Evolutionary conservation across 1,139 yeast genomes (phyloP), one percentile per base, ranked within the genome.

Genomic region (Scheffersomyces parashehatae): DNA sequence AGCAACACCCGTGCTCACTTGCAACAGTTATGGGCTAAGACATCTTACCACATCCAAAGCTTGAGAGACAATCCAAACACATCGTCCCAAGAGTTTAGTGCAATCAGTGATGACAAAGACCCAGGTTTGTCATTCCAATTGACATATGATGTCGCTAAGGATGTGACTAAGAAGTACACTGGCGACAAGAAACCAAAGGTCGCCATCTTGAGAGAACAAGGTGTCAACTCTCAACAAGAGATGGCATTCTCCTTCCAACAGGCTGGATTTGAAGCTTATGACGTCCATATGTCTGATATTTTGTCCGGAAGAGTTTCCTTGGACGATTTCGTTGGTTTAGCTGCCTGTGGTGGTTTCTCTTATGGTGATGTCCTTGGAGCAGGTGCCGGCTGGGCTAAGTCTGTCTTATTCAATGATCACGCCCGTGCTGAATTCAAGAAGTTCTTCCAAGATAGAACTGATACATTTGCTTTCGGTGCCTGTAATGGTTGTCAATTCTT

Each of bases 281-380:
- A 95, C 68, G 96, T 95, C 35, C 98, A 95, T 64, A 93, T 95
- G 99, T 82, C 96, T 12, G 99, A 95, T 64, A 79, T 95, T 47
- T 73, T 91, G 51, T 70, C 77, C 34, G 96, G 96, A 35, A 76
- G 74, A 56, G 85, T 86, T 34, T 67, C 82, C n/a, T 76, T 95
- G 54, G 83, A 81, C 56, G 85, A 82, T 39, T 95, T 93, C 67
- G 89, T 85, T 39, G 99, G 99, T 50, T 59, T 95, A 46, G 99
- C 98, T 43, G 99, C 99, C 4, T 95, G 99, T 71, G 99, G 99
- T 69, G 99, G 99, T 28, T 95, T 95, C 76, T 90, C 98, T 2
- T 95, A 91, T 62, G 99, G 99, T 77, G 99, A 95, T 68, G 99
- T 95, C 38, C 75, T 95, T 49, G 99, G 99, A 54, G 99, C 99